These are phyloP conservation scores for Leccinellum rugosiceps DNA, from an alignment of 768 basidiomycete genomes.

Conservation along the genomic window DNA sequence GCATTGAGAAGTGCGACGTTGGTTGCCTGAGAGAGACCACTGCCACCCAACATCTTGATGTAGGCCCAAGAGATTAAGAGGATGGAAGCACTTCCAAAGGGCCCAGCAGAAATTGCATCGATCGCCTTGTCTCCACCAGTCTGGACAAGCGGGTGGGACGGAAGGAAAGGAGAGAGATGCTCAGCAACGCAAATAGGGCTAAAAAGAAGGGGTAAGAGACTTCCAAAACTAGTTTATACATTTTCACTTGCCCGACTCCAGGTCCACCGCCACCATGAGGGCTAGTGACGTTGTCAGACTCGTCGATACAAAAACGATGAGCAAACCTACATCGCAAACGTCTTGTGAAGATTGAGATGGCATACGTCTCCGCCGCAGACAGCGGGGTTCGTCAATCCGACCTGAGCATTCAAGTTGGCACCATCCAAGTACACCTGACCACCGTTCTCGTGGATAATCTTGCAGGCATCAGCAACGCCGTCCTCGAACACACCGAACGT, in stretches of 20 bases:
- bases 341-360: conserved; percentile 98
- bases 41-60: conserved; percentile 98
- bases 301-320: background rate
- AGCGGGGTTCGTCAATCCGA: conserved; percentile 89
- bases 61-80: conserved; percentile 98
- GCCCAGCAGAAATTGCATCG: conserved; percentile 85
- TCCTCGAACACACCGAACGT: conserved; percentile 98
- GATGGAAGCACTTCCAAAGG: conserved; percentile 93
- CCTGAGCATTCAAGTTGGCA: conserved; percentile 92
- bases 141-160: conserved; percentile 74
- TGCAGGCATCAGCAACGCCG: conserved; percentile 84
- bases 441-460: conserved; percentile 90
- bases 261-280: conserved; percentile 98
- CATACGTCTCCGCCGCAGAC: conserved; percentile 98
- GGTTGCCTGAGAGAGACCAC: conserved; percentile 81
- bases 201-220: conserved; percentile 5
- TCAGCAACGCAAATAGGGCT: conserved; percentile 92
- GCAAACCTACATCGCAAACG: conserved; percentile 80
- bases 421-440: conserved; percentile 97
- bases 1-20: conserved; percentile 89
- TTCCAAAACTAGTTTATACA: background rate
- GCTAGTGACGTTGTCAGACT: conserved; percentile 36
- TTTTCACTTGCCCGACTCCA: conserved; percentile 73
- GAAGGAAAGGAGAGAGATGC: conserved; percentile 93
- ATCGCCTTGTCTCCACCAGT: conserved; percentile 72